Base-by-base conservation (phyloP, 2,329 filamentous ascomycete genomes). In the Phialocephala subalpina region DNA sequence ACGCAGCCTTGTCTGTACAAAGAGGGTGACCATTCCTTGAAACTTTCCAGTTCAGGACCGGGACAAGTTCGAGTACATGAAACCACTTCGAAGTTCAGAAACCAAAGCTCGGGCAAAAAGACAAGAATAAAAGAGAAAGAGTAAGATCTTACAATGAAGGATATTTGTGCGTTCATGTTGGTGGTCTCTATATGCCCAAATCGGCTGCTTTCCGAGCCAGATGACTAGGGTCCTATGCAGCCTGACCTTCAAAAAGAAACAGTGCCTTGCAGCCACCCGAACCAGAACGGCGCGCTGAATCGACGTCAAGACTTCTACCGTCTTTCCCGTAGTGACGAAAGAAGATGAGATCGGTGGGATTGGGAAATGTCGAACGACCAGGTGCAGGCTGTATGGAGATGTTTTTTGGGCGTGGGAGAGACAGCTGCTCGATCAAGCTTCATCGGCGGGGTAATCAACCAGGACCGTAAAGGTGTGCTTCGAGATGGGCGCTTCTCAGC, bases 131-230 rank as follows among this genome's bases (percentile, higher is more conserved):
- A 56, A 42, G 11, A 52, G 35, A 56, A 25, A 25, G 45, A 49
- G 45, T 49, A 47, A 40, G 42, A 56, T 80, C 83, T 80, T 79
- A 87, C 85, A 75, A 87, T 80, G 70, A 87, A 86, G 35, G 83
- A 84, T 72, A 87, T 83, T 75, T 86, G 84, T 64, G 84, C 84
- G 72, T 84, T 86, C 85, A 87, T 87, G 70, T 67, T 81, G 74
- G 52, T 25, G n/a, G n/a, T 58, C 62, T 69, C 64, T 69, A 58
- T 65, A 35, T 49, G 57, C 62, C 66, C 66, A 64, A 69, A 66
- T 67, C 66, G 65, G 70, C 58, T 61, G 52, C 62, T 53, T 68
- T 72, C 62, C 69, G 61, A 40, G 29, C 36, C 49, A 63, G 61
- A 53, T 29, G 63, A 67, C 67, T 38, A 69, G 73, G 74, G 64